These are phyloP conservation scores for Prunus dulcis DNA, from an alignment of 306 rosid genomes.

Conservation along the genomic window DNA sequence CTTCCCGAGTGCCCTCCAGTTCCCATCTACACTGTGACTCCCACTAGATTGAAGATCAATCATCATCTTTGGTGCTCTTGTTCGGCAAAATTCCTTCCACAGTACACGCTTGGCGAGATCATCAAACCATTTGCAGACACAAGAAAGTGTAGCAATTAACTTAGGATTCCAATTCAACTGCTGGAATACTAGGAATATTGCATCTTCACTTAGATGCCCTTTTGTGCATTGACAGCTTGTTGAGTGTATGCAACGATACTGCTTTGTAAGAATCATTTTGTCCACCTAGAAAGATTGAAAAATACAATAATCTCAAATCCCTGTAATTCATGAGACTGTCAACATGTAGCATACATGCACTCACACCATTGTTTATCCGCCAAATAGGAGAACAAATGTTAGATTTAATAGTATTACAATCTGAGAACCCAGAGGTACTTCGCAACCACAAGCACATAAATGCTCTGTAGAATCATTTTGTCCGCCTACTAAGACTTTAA, in stretches of 20 bases:
- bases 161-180: conserved; percentile 87
- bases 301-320: conserved; percentile 17
- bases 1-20: conserved; percentile 94
- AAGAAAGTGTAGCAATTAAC: conserved; percentile 75
- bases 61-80: conserved; percentile 97
- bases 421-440: neutral
- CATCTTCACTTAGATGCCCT: conserved; percentile 89
- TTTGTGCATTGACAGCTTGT: conserved; percentile 83
- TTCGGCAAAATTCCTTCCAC: conserved; percentile 93
- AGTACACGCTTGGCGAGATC: conserved; percentile 91
- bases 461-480: neutral
- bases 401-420: neutral
- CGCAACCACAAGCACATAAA: neutral
- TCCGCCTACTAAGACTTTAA: neutral
- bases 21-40: conserved; percentile 90
- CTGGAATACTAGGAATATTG: conserved; percentile 73
- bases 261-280: conserved; percentile 76
- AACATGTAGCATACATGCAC: neutral
- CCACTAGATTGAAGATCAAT: conserved; percentile 84
- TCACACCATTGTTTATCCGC: neutral
- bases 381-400: neutral
- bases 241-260: conserved; percentile 89
- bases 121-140: conserved; percentile 96
- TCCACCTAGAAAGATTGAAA: conserved; percentile 30
- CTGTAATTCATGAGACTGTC: neutral